Conservation (phyloP, 176 grass and related monocot species). For the Carex parvula region DNA sequence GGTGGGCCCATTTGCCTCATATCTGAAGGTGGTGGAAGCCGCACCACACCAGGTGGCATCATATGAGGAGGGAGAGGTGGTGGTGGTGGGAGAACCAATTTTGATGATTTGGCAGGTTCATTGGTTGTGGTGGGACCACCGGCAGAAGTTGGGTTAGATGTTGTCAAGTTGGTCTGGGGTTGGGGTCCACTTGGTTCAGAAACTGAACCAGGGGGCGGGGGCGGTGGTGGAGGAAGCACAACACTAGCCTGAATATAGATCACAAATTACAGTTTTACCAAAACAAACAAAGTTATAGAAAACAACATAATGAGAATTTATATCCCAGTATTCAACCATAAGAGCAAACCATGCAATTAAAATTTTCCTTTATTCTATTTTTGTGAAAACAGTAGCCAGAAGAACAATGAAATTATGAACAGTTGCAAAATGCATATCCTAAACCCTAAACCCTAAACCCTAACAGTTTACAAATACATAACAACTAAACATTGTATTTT, state of each 20-base stretch:
- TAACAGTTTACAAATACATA: background rate
- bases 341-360: background rate
- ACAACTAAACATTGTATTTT: background rate
- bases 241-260: slow-evolving; percentile 36
- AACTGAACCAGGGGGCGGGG: slow-evolving; percentile 54
- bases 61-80: slow-evolving; percentile 62
- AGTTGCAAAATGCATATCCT: background rate
- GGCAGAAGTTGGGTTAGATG: slow-evolving; percentile 33
- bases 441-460: background rate
- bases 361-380: background rate
- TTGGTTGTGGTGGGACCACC: slow-evolving; percentile 35
- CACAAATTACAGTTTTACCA: slow-evolving; percentile 18
- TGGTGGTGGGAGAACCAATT: slow-evolving; percentile 49
- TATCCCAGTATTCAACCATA: background rate
- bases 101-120: slow-evolving; percentile 36
- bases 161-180: slow-evolving; percentile 21
- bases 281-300: slow-evolving; percentile 6
- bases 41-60: slow-evolving; percentile 51
- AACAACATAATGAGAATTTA: background rate
- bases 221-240: slow-evolving; percentile 66
- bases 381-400: slow-evolving; percentile 2
- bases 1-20: slow-evolving; percentile 57
- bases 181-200: slow-evolving; percentile 46
- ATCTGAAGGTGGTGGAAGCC: slow-evolving; percentile 83
- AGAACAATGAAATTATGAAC: background rate